Evolutionary conservation across 1,284 basidiomycete genomes (phyloP), one percentile per base, ranked within the genome.

Genomic region (Ceratorhiza oryzae-sativae): DNA sequence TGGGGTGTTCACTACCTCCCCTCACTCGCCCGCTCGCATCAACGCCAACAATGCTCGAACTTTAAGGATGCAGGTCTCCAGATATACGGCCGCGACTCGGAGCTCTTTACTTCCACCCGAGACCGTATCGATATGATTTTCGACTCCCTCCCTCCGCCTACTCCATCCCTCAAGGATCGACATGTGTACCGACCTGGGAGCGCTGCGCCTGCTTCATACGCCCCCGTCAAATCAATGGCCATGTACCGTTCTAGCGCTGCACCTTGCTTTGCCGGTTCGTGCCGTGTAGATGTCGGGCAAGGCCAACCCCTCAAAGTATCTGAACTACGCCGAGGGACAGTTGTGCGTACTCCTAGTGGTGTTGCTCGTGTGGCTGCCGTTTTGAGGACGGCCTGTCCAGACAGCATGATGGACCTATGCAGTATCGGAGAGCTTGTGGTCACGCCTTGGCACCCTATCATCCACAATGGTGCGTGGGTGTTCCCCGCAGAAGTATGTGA

Each of bases 371-470:
- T 76, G n/a, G 55, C 60, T 12, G 72, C 56, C 25, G 61, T 76
- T 39, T 42, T 76, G 15, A 58, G 60, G 32, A 70, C 67, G 1
- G 6, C 36, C 13, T 59, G 67, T 34, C 30, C 67, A 20, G 60
- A 49, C 10, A 39, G 41, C 15, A 34, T 27, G 0, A 32, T 63
- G 34, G 51, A 56, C 20, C 58, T 76, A 13, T 75, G 75, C 51
- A 49, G 55, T 9, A 18, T 74, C 10, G 74, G 73, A 12, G 61
- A 71, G 10, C 61, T 76, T 9, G 59, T 61, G 8, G 63, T 76
- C 42, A 76, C 75, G 10, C 75, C 75, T 10, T 76, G 74, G 74
- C 75, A 76, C 39, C 75, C 75, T 13, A 72, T 76, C 39, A 36
- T 45, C n/a, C 41, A 72, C 39, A 59, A 68, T 15, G 62, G 62